These are phyloP conservation scores for Pilobolus umbonatus DNA, from an alignment of 192 early-diverging fungal species.

Conservation along the genomic window DNA sequence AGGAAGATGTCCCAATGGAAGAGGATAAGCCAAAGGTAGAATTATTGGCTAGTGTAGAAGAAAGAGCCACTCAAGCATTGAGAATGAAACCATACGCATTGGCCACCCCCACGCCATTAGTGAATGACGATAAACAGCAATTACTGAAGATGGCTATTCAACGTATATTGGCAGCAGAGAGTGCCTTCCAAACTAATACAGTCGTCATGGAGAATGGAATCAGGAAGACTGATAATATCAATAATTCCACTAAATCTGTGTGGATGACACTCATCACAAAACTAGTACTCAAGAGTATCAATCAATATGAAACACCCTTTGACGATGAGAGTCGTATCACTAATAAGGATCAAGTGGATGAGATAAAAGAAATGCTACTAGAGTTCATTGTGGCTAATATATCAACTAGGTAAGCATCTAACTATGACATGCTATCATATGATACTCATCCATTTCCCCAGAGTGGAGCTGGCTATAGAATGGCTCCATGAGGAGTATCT, in stretches of 20 bases:
- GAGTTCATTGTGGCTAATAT: too few relatives aligned
- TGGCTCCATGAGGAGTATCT: constrained; percentile 75
- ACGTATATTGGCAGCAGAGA: constrained; percentile 31
- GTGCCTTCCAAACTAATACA: neutral
- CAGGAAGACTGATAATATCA: neutral
- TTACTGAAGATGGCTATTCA: constrained; percentile 27
- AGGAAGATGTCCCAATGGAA: neutral
- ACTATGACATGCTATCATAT: too few relatives aligned
- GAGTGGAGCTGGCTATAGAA: constrained; percentile 57
- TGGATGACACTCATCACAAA: constrained; percentile 23
- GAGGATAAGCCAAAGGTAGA: neutral
- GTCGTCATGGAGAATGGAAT: neutral
- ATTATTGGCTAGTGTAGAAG: constrained; percentile 20
- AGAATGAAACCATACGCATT: constrained; percentile 36
- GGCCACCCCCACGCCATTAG: neutral
- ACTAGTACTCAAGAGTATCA: too few relatives aligned
- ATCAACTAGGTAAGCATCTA: too few relatives aligned
- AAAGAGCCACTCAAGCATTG: constrained; percentile 30
- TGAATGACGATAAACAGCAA: constrained; percentile 6
- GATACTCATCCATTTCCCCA: too few relatives aligned
- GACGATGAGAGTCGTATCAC: too few relatives aligned
- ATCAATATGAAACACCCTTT: too few relatives aligned
- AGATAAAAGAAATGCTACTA: too few relatives aligned
- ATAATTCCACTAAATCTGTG: constrained; percentile 1
- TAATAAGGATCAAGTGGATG: too few relatives aligned